These are phyloP conservation scores for Rhodotorula kratochvilovae DNA, from an alignment of 768 basidiomycete species.

Conservation along the genomic window DNA sequence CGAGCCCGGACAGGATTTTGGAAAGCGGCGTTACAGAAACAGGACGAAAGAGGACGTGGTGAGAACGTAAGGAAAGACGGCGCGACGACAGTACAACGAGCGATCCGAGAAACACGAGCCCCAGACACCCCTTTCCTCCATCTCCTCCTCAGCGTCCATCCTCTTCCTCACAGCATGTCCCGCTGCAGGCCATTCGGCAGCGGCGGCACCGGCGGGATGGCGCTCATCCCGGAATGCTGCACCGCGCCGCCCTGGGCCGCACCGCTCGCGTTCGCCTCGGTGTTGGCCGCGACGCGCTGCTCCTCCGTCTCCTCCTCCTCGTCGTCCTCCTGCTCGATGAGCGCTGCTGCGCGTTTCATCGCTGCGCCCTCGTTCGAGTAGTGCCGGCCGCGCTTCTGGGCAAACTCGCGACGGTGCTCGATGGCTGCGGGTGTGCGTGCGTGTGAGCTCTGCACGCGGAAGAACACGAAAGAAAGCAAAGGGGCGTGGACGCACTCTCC, in stretches of 20 bases:
- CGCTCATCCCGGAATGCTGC: not conserved
- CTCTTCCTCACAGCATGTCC: not conserved
- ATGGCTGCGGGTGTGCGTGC: slow-evolving; percentile 8
- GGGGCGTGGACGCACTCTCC: slow-evolving; percentile 24
- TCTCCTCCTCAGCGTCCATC: too few relatives aligned
- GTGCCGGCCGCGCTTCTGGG: slow-evolving; percentile 26
- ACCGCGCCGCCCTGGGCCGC: not conserved
- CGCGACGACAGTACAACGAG: too few relatives aligned
- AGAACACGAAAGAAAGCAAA: not conserved
- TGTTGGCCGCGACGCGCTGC: slow-evolving; percentile 8
- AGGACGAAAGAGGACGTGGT: too few relatives aligned
- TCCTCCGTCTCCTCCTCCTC: slow-evolving; percentile 8
- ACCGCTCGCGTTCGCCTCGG: slow-evolving; percentile 6
- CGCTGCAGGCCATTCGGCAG: slow-evolving; percentile 11
- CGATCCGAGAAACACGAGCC: too few relatives aligned
- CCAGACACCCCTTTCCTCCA: too few relatives aligned
- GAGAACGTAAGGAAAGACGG: too few relatives aligned
- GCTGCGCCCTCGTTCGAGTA: slow-evolving; percentile 23
- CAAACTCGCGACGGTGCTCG: slow-evolving; percentile 34
- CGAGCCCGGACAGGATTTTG: too few relatives aligned
- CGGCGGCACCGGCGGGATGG: slow-evolving; percentile 16
- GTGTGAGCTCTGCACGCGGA: not conserved
- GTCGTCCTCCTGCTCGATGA: slow-evolving; percentile 26
- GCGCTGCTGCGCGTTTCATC: slow-evolving; percentile 33
- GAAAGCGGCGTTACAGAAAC: too few relatives aligned